A percentile compares a stretch with the other conserved stretches of the same genome.
phyloP scores from a whole-genome alignment of 2,329 filamentous ascomycete genomes.

The Penicillium thymicola region DNA sequence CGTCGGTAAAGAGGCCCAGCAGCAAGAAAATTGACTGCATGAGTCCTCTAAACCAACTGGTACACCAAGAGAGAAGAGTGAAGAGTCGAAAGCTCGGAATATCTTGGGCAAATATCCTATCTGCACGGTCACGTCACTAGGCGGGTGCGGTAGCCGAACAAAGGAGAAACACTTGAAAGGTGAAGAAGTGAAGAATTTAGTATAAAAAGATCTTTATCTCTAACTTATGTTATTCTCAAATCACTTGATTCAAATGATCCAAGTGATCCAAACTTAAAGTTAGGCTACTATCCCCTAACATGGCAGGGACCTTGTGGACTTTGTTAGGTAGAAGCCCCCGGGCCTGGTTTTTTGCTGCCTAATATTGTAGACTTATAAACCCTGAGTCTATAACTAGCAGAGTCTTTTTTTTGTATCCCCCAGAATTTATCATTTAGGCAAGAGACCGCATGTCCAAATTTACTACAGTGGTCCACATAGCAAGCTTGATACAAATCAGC shows the following conservation, averaged over 20 bases:
- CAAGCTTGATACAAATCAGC: too few relatives aligned
- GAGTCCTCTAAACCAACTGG: constrained; percentile 3
- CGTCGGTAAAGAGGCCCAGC: constrained; percentile 14
- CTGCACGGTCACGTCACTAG: constrained; percentile 3
- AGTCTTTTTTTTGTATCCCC: too few relatives aligned
- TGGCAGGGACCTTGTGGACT: neutral
- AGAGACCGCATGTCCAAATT: too few relatives aligned
- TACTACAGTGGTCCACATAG: too few relatives aligned
- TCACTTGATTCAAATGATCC: neutral
- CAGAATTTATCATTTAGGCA: too few relatives aligned
- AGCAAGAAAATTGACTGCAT: constrained; percentile 18
- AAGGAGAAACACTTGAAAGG: neutral
- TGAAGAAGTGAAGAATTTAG: neutral
- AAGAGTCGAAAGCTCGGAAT: neutral
- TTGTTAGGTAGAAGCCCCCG: neutral
- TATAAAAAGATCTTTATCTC: neutral
- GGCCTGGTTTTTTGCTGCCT: too few relatives aligned
- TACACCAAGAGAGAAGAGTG: neutral
- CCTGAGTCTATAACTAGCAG: too few relatives aligned
- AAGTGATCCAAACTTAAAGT: neutral
- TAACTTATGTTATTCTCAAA: too few relatives aligned
- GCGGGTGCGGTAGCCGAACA: constrained; percentile 2
- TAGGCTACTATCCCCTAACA: neutral
- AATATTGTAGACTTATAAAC: too few relatives aligned
- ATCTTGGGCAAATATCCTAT: neutral